Evolutionary conservation across 2,329 filamentous ascomycete species (phyloP).

Genomic region (Claviceps capensis): DNA sequence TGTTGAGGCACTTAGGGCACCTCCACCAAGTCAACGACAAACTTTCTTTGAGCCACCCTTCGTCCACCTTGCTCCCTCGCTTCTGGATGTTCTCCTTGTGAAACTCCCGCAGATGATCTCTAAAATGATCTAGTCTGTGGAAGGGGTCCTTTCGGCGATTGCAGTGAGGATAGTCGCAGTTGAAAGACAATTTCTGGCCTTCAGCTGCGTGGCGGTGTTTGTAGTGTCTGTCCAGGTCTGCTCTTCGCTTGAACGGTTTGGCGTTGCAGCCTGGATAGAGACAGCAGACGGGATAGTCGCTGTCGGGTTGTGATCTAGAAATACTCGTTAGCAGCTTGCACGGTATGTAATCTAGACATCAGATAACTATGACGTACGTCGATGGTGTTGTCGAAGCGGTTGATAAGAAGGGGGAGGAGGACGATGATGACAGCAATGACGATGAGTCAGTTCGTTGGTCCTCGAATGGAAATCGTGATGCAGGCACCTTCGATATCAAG

Average conservation of each 20-base stretch:
- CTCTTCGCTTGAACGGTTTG: conserved; percentile 35
- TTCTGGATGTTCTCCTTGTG: conserved; percentile 41
- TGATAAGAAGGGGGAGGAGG: not conserved
- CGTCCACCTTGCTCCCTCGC: conserved; percentile 24
- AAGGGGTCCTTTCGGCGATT: conserved; percentile 32
- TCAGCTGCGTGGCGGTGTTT: conserved; percentile 32
- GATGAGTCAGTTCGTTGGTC: conserved; percentile 6
- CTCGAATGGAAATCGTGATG: conserved; percentile 6
- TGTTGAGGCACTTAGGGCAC: conserved; percentile 36
- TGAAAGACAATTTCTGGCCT: conserved; percentile 27
- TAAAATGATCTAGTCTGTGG: conserved; percentile 40
- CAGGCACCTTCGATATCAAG: conserved; percentile 7
- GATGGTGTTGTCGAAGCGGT: not conserved
- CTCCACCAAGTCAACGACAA: conserved; percentile 35
- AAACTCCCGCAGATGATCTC: conserved; percentile 41
- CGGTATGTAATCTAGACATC: not conserved
- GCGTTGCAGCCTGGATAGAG: conserved; percentile 26
- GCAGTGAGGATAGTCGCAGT: conserved; percentile 40
- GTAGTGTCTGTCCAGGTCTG: conserved; percentile 41
- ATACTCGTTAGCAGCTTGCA: not conserved
- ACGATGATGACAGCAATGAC: not conserved
- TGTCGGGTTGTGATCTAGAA: conserved; percentile 9
- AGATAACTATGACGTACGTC: not conserved
- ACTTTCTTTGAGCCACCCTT: conserved; percentile 26
- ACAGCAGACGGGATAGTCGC: conserved; percentile 25